phyloP scores from a whole-genome alignment of 108 stramenopile genomes.

The Seminavis robusta region DNA sequence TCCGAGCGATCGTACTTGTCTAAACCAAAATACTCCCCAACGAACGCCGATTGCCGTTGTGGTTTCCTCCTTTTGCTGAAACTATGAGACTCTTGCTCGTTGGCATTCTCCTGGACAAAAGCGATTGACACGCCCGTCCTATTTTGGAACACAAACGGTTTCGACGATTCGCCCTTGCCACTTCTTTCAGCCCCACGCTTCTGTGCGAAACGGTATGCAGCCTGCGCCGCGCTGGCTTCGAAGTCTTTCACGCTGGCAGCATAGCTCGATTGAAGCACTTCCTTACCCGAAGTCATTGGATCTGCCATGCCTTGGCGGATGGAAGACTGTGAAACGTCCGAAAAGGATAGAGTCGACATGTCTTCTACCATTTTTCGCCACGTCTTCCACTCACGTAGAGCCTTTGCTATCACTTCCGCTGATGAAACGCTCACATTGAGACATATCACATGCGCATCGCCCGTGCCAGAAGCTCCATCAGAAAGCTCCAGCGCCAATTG shows the following conservation, averaged over 20 bases:
- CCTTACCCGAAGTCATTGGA: too few species aligned
- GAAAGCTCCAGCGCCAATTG: constrained; percentile 40
- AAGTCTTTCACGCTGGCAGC: constrained; percentile 3
- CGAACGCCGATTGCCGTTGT: not conserved
- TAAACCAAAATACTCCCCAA: constrained; percentile 33
- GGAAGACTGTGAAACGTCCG: constrained; percentile 4
- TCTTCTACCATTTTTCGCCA: constrained; percentile 49
- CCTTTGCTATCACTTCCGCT: constrained; percentile 26
- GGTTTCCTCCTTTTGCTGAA: not conserved
- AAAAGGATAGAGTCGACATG: too few species aligned
- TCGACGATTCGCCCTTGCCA: constrained; percentile 42
- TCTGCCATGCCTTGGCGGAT: too few species aligned
- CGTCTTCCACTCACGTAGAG: constrained; percentile 26
- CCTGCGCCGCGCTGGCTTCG: constrained; percentile 40
- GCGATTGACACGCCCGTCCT: constrained; percentile 51
- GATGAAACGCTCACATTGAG: constrained; percentile 45
- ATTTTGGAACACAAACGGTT: constrained; percentile 67
- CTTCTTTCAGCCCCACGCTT: constrained; percentile 38
- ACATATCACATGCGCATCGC: constrained; percentile 15
- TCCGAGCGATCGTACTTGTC: constrained; percentile 15
- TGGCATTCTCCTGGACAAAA: constrained; percentile 32
- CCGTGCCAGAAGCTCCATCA: constrained; percentile 19
- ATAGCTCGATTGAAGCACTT: constrained; percentile 1
- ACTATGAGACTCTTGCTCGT: not conserved
- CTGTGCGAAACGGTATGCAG: constrained; percentile 49